Conservation (phyloP, 2,329 filamentous ascomycete genomes). For the Pyricularia sp. region DNA sequence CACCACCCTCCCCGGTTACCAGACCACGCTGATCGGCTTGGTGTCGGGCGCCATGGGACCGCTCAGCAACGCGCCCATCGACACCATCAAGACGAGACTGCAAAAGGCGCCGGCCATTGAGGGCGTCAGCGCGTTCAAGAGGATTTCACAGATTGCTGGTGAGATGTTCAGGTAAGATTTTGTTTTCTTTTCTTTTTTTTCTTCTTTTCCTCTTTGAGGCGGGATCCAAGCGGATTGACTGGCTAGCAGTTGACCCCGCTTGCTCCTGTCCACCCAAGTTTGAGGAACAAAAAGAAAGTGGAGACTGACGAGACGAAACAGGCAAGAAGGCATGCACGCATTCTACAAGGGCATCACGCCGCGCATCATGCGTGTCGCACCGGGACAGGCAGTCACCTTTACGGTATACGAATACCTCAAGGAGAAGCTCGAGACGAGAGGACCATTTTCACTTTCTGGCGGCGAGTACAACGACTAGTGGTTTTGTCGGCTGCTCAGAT, state of each 20-base stretch:
- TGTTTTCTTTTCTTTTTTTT: background rate
- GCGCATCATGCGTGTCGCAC: conserved; percentile 91
- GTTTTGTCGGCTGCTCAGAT: background rate
- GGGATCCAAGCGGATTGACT: background rate
- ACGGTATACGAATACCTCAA: conserved; percentile 70
- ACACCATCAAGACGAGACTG: conserved; percentile 95
- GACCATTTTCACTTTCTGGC: conserved; percentile 43
- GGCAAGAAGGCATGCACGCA: conserved; percentile 81
- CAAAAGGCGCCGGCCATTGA: conserved; percentile 77
- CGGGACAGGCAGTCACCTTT: conserved; percentile 72
- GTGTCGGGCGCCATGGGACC: conserved; percentile 91
- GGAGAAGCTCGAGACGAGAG: conserved; percentile 56
- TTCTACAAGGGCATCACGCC: conserved; percentile 99
- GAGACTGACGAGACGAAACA: conserved; percentile 22
- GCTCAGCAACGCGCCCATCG: conserved; percentile 91
- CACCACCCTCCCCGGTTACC: conserved; percentile 63
- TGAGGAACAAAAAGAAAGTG: background rate
- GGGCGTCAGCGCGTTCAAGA: conserved; percentile 65
- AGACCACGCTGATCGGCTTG: conserved; percentile 83
- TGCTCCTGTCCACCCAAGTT: background rate
- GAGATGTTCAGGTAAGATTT: conserved; percentile 66
- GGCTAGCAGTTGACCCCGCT: background rate
- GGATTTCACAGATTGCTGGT: conserved; percentile 65
- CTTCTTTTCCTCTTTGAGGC: background rate
- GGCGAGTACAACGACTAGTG: conserved; percentile 54